These are phyloP conservation scores for Metschnikowia bowlesiae DNA, from an alignment of 805 yeast genomes.

Conservation along the genomic window DNA sequence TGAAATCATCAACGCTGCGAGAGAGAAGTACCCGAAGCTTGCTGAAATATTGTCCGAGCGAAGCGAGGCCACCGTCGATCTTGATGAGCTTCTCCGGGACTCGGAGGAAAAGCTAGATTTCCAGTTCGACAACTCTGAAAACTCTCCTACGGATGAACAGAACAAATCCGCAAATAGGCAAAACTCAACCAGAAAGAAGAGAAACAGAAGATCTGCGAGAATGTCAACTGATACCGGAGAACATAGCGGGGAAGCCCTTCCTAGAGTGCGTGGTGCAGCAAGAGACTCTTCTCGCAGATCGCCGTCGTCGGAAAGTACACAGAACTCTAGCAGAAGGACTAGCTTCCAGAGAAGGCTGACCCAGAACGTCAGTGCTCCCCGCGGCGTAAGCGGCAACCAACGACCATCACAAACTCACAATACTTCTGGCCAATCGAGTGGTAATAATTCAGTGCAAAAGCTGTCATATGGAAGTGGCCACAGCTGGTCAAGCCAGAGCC, in stretches of 20 bases:
- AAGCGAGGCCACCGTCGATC: constrained; percentile 27
- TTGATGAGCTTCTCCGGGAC: constrained; percentile 32
- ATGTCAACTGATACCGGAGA: background rate
- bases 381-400: background rate
- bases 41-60: constrained; percentile 25
- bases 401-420: background rate
- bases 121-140: constrained; percentile 3
- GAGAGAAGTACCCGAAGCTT: constrained; percentile 36
- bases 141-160: constrained; percentile 1
- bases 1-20: constrained; percentile 36
- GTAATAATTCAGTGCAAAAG: background rate
- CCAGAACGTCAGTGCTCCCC: background rate
- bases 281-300: constrained; percentile 1
- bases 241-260: background rate
- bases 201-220: constrained; percentile 2
- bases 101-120: constrained; percentile 27
- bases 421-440: background rate
- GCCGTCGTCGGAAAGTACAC: background rate
- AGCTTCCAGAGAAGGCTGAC: background rate
- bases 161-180: constrained; percentile 4
- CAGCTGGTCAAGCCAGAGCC: background rate
- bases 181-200: constrained; percentile 5
- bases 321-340: background rate
- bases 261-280: background rate
- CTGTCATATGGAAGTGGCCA: background rate